Evolutionary conservation across 176 grass and related monocot genomes (phyloP).

Genomic region (Musa beccarii): DNA sequence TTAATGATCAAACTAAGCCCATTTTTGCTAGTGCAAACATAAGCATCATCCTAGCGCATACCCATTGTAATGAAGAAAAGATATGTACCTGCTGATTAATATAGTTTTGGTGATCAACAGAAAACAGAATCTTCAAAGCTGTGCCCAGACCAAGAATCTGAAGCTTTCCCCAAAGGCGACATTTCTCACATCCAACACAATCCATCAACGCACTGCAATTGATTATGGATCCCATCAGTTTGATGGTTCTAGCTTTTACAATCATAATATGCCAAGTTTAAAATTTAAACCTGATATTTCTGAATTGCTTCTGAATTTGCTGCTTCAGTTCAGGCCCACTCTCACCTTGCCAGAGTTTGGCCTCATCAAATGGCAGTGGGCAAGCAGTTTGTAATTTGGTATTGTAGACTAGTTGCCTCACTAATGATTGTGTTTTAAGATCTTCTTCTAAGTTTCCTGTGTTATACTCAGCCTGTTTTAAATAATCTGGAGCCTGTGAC

Average conservation of each 20-base stretch:
- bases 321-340: constrained; percentile 82
- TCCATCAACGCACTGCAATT: constrained; percentile 73
- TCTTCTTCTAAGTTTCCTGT: constrained; percentile 83
- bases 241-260: background rate
- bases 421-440: constrained; percentile 70
- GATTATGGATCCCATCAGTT: background rate
- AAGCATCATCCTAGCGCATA: no score
- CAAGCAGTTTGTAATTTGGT: constrained; percentile 79
- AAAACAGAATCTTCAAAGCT: constrained; percentile 90
- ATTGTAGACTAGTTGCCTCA: constrained; percentile 66
- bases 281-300: constrained; percentile 73
- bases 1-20: no score
- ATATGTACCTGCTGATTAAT: constrained; percentile 53
- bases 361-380: constrained; percentile 86
- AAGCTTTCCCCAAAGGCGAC: constrained; percentile 86
- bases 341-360: constrained; percentile 94
- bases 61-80: background rate
- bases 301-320: constrained; percentile 86
- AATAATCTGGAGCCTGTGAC: constrained; percentile 75
- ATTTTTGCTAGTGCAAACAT: no score
- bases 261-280: background rate
- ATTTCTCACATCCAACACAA: constrained; percentile 94
- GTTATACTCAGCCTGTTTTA: constrained; percentile 92
- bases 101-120: constrained; percentile 38
- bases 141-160: constrained; percentile 97